Base-by-base conservation (phyloP, 352 stramenopile genomes). In the Phytophthora nicotianae region DNA sequence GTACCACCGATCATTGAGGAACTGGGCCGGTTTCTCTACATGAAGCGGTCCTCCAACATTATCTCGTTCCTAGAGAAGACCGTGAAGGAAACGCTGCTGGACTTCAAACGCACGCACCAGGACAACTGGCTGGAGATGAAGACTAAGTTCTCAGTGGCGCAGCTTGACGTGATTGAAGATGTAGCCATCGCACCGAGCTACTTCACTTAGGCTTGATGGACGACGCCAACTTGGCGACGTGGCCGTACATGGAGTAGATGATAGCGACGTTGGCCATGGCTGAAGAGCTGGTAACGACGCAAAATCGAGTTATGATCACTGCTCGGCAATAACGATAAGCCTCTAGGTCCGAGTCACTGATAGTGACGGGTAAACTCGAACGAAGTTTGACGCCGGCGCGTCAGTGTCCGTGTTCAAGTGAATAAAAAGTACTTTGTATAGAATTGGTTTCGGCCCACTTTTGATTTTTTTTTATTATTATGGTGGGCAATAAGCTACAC, bases 21-120 rank as follows among this genome's bases (percentile, higher is more conserved):
- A 61, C 67, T 94, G 50, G 81, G 83, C 7, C 67, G 63, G 20
- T 90, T 86, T 48, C 42, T 92, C 50, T 90, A 91, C 56, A 72
- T 91, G 52, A 90, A 88, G 70, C 62, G 57, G 14, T 70, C 72
- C 9, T 83, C 83, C 8, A 72, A 71, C 9, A 77, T 72, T 2
- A 72, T 90, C 14, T 90, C 83, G 48, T 90, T 81, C 58, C 53
- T 94, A 35, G 72, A 85, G 52, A 91, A 90, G 59, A 70, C 66
- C 11, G 85, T 90, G 26, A 91, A 92, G 66, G 79, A 91, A 55
- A 90, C 84, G 38, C 60, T 94, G 58, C 70, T 91, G 49, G 85
- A 94, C 58, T 94, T 94, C 50, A 90, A 90, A 59, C 83, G 85
- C 50, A 90, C 83, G 14, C 85, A 94, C 50, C 85, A 94, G 58